phyloP scores from a whole-genome alignment of 495 filamentous ascomycete genomes.

The Apodospora peruviana region DNA sequence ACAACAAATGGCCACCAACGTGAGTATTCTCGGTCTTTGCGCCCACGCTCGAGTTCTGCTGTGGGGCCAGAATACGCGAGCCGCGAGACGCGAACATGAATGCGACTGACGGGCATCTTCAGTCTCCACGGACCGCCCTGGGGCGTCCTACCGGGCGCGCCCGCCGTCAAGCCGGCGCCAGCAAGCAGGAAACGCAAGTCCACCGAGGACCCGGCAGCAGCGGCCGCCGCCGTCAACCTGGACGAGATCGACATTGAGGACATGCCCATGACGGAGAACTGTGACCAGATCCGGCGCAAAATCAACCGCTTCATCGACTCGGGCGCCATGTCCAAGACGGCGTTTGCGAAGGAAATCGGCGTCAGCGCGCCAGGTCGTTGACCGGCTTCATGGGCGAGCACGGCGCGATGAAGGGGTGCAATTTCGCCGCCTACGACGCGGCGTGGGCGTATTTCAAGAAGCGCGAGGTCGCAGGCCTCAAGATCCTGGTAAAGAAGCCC shows the following conservation, averaged over 20 bases:
- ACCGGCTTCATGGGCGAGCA: conserved; percentile 31
- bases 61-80: no score
- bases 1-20: no score
- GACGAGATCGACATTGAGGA: conserved; percentile 18
- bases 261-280: conserved; percentile 20
- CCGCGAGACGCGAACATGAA: no score
- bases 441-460: conserved; percentile 33
- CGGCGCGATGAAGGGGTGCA: conserved; percentile 25
- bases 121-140: no score
- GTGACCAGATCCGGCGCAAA: conserved; percentile 36
- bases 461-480: conserved; percentile 23
- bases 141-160: no score
- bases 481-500: conserved; percentile 28
- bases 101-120: no score
- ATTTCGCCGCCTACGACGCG: conserved; percentile 18
- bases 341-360: conserved; percentile 37
- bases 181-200: conserved; percentile 31
- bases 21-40: background rate
- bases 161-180: no score
- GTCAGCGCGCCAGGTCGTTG: conserved; percentile 26
- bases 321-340: conserved; percentile 43
- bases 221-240: conserved; percentile 14
- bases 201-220: conserved; percentile 15
- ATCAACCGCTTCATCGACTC: conserved; percentile 38
- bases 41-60: background rate